phyloP scores from a whole-genome alignment of 2,329 filamentous ascomycete species.

The Colletotrichum nymphaeae region DNA sequence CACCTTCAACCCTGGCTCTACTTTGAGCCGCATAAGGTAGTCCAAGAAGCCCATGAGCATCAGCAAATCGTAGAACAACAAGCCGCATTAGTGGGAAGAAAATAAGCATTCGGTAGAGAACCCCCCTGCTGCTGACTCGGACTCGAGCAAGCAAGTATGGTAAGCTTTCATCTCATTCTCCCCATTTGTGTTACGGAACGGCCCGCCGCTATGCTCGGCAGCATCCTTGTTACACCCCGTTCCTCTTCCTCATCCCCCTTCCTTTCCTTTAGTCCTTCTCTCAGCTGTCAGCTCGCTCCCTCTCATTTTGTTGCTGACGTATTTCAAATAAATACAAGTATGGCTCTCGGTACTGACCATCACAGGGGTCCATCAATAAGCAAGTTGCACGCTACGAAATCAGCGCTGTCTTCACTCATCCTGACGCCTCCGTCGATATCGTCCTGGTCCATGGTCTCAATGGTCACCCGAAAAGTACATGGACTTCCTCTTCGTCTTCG shows the following conservation, averaged over 20 bases:
- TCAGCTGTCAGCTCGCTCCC: neutral
- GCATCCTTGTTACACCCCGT: neutral
- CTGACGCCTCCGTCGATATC: slow-evolving; percentile 70
- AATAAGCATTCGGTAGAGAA: neutral
- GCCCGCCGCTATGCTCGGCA: neutral
- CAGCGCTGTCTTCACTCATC: slow-evolving; percentile 69
- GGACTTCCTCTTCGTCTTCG: slow-evolving; percentile 67
- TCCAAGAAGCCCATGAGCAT: neutral
- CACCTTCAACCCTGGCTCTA: neutral
- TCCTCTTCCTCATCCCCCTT: neutral
- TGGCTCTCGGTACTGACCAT: neutral
- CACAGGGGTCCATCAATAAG: slow-evolving; percentile 50
- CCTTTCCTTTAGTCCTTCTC: neutral
- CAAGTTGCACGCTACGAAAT: slow-evolving; percentile 67
- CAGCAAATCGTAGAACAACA: neutral
- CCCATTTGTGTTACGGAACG: neutral
- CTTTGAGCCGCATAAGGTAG: neutral
- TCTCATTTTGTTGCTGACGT: neutral
- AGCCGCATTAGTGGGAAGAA: slow-evolving; percentile 16
- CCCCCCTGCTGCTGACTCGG: slow-evolving; percentile 26
- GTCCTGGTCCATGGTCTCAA: slow-evolving; percentile 79
- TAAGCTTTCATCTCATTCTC: slow-evolving; percentile 2
- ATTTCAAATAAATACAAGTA: neutral
- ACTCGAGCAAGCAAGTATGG: slow-evolving; percentile 27
- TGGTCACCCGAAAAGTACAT: slow-evolving; percentile 69